These are phyloP conservation scores for Fusarium setosum DNA, from an alignment of 2,329 filamentous ascomycete genomes.

Conservation along the genomic window DNA sequence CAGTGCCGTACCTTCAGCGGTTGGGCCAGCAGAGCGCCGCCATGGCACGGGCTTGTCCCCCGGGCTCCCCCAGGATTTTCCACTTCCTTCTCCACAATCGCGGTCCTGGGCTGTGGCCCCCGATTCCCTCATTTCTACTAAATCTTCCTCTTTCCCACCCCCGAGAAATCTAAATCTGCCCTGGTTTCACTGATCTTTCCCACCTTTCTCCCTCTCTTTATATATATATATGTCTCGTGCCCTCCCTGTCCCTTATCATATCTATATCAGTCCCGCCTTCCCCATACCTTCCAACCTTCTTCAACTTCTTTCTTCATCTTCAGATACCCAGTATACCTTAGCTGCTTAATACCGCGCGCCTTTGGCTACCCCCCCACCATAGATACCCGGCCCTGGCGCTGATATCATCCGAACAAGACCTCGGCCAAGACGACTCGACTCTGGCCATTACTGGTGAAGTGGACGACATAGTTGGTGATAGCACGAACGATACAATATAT, in stretches of 20 bases:
- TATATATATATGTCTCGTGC: conserved; percentile 9
- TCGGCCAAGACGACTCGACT: conserved; percentile 27
- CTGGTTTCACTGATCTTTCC: conserved; percentile 23
- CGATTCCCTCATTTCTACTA: conserved; percentile 40
- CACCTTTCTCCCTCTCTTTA: conserved; percentile 14
- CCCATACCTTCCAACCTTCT: not conserved
- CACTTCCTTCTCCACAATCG: conserved; percentile 42
- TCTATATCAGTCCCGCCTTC: conserved; percentile 9
- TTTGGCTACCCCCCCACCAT: conserved; percentile 25
- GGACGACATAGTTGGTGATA: conserved; percentile 22
- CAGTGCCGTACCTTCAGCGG: conserved; percentile 6
- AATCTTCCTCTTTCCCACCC: conserved; percentile 37
- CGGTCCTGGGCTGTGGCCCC: conserved; percentile 22
- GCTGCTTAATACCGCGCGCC: conserved; percentile 4
- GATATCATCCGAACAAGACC: conserved; percentile 29
- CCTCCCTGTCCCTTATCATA: conserved; percentile 1
- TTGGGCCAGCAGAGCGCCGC: conserved; percentile 19
- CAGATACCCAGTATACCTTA: conserved; percentile 27
- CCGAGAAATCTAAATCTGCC: conserved; percentile 25
- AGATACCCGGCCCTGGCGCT: conserved; percentile 26
- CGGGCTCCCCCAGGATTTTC: conserved; percentile 44
- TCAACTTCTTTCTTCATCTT: not conserved
- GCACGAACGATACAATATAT: conserved; percentile 22
- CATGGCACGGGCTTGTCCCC: conserved; percentile 35
- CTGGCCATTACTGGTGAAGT: conserved; percentile 17